Evolutionary conservation across 345 rosid genomes (phyloP).

Genomic region (Hypericum androsaemum): DNA sequence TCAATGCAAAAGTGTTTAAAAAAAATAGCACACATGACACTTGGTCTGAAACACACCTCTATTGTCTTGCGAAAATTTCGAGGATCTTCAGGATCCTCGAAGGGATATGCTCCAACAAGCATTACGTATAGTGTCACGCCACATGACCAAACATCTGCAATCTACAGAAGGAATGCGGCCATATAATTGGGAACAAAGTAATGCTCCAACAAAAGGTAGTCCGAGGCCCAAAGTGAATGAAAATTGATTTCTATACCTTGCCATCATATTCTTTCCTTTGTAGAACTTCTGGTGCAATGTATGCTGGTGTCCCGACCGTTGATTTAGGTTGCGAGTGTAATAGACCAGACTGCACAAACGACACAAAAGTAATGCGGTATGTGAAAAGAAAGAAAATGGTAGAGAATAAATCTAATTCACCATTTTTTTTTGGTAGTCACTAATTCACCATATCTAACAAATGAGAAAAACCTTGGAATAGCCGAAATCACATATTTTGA

Average conservation of each 20-base stretch:
- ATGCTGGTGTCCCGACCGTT: constrained; percentile 1
- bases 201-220: neutral
- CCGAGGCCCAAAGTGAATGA: neutral
- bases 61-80: constrained; percentile 4
- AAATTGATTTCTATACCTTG: neutral
- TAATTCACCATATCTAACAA: too few relatives aligned
- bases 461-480: neutral
- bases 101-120: constrained; percentile 4
- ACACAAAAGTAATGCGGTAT: too few relatives aligned
- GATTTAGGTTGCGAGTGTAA: constrained; percentile 3
- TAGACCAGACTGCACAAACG: constrained; percentile 1
- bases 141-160: constrained; percentile 6
- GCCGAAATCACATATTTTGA: constrained; percentile 4
- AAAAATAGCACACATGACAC: neutral
- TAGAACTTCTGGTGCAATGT: constrained; percentile 2
- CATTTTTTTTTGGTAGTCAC: too few relatives aligned
- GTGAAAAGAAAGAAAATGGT: too few relatives aligned
- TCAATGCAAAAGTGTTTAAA: neutral
- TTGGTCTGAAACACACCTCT: neutral
- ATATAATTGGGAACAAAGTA: neutral
- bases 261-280: constrained; percentile 3
- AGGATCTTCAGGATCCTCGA: constrained; percentile 4
- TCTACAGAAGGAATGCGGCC: neutral
- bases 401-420: too few relatives aligned
- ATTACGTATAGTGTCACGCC: constrained; percentile 4